Percentiles rank a stretch among this genome's conserved stretches.
Evolutionary conservation across 2,329 filamentous ascomycete genomes (phyloP).

Genomic region (Torrubiella hemipterigena): DNA sequence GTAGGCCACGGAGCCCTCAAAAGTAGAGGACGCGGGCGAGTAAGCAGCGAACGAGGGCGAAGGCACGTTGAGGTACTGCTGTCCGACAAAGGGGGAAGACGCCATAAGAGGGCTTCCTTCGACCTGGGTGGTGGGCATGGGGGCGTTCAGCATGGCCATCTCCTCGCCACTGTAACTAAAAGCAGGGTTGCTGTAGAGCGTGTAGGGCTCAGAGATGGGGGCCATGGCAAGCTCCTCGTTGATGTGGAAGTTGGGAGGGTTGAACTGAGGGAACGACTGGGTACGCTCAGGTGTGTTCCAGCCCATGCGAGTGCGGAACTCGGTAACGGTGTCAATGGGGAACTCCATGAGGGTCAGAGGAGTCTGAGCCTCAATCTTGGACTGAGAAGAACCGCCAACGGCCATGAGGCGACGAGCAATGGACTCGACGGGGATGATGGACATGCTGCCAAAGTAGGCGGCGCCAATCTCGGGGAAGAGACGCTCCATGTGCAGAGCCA

Average conservation of each 20-base stretch:
- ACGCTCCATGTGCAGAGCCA: constrained; percentile 77
- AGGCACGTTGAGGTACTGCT: constrained; percentile 51
- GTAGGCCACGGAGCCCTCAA: constrained; percentile 49
- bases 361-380: constrained; percentile 46
- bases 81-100: constrained; percentile 40
- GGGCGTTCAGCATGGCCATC: constrained; percentile 40
- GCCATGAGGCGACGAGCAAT: constrained; percentile 66
- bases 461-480: constrained; percentile 86
- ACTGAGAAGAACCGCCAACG: constrained; percentile 48
- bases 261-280: constrained; percentile 48
- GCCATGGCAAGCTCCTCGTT: constrained; percentile 31
- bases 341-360: constrained; percentile 60
- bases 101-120: constrained; percentile 43
- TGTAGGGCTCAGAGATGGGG: constrained; percentile 28
- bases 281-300: constrained; percentile 50
- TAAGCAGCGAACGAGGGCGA: constrained; percentile 48
- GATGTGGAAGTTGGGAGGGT: constrained; percentile 41
- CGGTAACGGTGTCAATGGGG: constrained; percentile 55
- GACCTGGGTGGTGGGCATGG: constrained; percentile 31
- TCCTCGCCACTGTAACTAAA: constrained; percentile 56
- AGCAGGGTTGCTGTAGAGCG: constrained; percentile 43
- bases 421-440: constrained; percentile 71
- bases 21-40: constrained; percentile 51
- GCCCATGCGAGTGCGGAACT: constrained; percentile 59
- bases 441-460: constrained; percentile 74